A percentile compares a stretch with the other conserved stretches of the same genome.
Evolutionary conservation across 371 early-diverging fungal genomes (phyloP).

Genomic region (Polyrhizophydium stewartii): DNA sequence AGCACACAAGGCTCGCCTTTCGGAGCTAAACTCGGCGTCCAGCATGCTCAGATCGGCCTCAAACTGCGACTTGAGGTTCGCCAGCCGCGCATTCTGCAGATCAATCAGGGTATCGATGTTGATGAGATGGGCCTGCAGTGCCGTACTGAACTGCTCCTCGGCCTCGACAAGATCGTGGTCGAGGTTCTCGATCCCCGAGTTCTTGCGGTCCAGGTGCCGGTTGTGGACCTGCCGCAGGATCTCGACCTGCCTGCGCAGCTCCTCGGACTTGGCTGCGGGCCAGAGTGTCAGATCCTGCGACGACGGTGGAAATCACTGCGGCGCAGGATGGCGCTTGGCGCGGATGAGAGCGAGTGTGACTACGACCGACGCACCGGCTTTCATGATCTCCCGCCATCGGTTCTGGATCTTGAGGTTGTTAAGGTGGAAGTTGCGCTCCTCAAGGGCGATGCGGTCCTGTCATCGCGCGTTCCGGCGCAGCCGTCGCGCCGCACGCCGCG

Average conservation of each 20-base stretch:
- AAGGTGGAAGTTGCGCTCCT: constrained; percentile 35
- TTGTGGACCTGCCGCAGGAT: constrained; percentile 37
- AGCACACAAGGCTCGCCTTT: constrained; percentile 19
- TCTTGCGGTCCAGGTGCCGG: constrained; percentile 44
- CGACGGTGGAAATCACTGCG: background rate
- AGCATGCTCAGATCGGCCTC: constrained; percentile 33
- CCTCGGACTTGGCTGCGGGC: constrained; percentile 29
- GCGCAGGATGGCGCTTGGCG: too few species aligned
- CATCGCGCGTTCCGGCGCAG: too few species aligned
- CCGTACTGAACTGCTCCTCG: constrained; percentile 46
- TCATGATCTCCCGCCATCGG: constrained; percentile 48
- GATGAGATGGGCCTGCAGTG: constrained; percentile 42
- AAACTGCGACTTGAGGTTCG: constrained; percentile 34
- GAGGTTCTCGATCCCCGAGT: constrained; percentile 27
- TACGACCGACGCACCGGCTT: constrained; percentile 34
- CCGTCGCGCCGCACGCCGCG: too few species aligned
- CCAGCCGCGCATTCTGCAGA: constrained; percentile 39
- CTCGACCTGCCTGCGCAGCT: constrained; percentile 27
- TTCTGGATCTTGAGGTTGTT: constrained; percentile 43
- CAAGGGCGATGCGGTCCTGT: constrained; percentile 31
- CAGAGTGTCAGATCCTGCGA: background rate
- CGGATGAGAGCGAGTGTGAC: too few species aligned
- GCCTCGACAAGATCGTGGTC: constrained; percentile 39
- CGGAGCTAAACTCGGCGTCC: constrained; percentile 46
- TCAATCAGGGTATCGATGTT: constrained; percentile 49